Evolutionary conservation across 306 rosid genomes (phyloP).

Genomic region (Cercis canadensis): DNA sequence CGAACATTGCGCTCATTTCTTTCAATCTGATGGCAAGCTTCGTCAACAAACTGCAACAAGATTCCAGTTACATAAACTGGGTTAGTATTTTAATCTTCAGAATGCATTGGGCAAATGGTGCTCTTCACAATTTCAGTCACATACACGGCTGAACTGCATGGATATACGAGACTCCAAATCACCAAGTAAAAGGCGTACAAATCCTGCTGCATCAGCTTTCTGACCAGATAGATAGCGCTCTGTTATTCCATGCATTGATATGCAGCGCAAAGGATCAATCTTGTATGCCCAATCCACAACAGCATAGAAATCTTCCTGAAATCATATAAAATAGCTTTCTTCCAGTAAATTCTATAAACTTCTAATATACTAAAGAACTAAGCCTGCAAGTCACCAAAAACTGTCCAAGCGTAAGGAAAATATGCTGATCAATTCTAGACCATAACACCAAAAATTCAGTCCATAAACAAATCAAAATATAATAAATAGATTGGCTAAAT

Average conservation of each 20-base stretch:
- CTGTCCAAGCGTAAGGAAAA: slow-evolving; percentile 20
- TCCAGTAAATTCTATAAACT: slow-evolving; percentile 31
- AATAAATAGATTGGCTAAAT: no score
- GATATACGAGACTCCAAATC: slow-evolving; percentile 88
- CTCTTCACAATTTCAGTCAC: slow-evolving; percentile 41
- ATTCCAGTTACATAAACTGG: slow-evolving; percentile 30
- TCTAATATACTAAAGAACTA: slow-evolving; percentile 22
- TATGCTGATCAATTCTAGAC: slow-evolving; percentile 6
- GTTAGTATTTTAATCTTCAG: slow-evolving; percentile 35
- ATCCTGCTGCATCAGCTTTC: slow-evolving; percentile 95
- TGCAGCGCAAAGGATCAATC: slow-evolving; percentile 93
- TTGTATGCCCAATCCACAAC: slow-evolving; percentile 97
- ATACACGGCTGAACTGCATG: slow-evolving; percentile 76
- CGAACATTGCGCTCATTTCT: slow-evolving; percentile 83
- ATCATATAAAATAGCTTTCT: slow-evolving; percentile 37
- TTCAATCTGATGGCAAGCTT: slow-evolving; percentile 95
- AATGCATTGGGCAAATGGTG: slow-evolving; percentile 30
- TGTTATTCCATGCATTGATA: slow-evolving; percentile 97
- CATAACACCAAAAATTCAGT: background rate
- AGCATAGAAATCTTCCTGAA: slow-evolving; percentile 92
- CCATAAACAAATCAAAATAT: background rate
- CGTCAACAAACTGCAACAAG: slow-evolving; percentile 83
- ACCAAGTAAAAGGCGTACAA: slow-evolving; percentile 87
- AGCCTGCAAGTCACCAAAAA: slow-evolving; percentile 11
- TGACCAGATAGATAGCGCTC: slow-evolving; percentile 93